Base-by-base conservation (phyloP, 352 stramenopile species). In the Pythium phragmitis region DNA sequence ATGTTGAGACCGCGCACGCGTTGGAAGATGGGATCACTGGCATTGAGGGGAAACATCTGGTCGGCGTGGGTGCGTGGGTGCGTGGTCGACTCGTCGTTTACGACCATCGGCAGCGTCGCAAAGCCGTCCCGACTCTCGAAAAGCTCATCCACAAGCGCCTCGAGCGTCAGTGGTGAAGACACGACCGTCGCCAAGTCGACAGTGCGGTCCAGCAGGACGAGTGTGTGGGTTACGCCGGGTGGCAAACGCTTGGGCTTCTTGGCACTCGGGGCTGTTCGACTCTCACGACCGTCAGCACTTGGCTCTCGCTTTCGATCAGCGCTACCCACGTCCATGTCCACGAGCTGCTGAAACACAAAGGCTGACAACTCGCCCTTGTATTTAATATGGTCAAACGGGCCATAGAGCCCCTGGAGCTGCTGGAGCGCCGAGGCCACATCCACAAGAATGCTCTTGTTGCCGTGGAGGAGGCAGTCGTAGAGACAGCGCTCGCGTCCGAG, bases 341-440 rank as follows among this genome's bases (percentile, higher is more conserved):
- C 76, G 42, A 93, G 63, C 41, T 85, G 76, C 21, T 89, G 80
- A 19, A 88, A 63, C 23, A 92, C 79, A 8, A 85, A 70, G 70
- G 85, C 89, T 11, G 81, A 74, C 37, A 91, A 56, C 41, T 92
- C 79, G 11, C 85, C 85, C 56, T 93, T 93, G 72, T 88, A 89
- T 59, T 93, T 89, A 61, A 93, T 88, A n/a, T 77, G 67, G 17
- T 69, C 52, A 42, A 92, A 89, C 16, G 64, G 65, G 0, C 80
- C 85, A 33, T 87, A 89, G 7, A 81, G 30, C 14, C 79, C 63
- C 53, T 93, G 82, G 13, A 92, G 42, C 41, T 81, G 57, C 37
- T 81, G 62, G 19, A 93, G 63, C 21, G 80, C 80, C 0, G 65
- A 37, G 6, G 80, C 82, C 30, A 78, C 60, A 56, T 89, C 80